Conservation (phyloP, 306 rosid species). For the Prunus kanzakura region DNA sequence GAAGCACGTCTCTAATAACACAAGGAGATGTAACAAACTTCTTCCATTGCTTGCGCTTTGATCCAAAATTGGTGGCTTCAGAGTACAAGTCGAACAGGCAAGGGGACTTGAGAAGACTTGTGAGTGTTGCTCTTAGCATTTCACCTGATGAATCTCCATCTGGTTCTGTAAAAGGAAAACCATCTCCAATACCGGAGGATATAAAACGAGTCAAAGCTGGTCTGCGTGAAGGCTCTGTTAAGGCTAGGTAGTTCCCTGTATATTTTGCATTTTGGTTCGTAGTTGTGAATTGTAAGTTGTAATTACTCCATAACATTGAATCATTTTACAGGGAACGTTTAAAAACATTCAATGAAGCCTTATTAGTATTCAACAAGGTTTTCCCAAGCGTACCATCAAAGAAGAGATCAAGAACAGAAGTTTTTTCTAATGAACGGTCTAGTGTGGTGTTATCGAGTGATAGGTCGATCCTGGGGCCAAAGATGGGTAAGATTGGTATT, state of each 20-base stretch:
- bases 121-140: conserved; percentile 66
- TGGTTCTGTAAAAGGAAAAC: conserved; percentile 70
- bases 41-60: conserved; percentile 61
- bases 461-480: conserved; percentile 65
- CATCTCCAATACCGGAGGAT: conserved; percentile 69
- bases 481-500: conserved; percentile 68
- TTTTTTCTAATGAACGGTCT: conserved; percentile 65
- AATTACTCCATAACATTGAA: conserved; percentile 32
- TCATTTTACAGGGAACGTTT: conserved; percentile 69
- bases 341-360: conserved; percentile 72
- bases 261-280: conserved; percentile 33
- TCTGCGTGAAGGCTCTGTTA: conserved; percentile 50
- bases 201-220: conserved; percentile 57
- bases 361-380: conserved; percentile 68
- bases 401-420: conserved; percentile 92
- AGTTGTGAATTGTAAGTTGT: conserved; percentile 19
- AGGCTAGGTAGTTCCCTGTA: conserved; percentile 78
- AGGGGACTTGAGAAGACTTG: conserved; percentile 61
- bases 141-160: conserved; percentile 85
- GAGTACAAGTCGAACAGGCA: conserved; percentile 78
- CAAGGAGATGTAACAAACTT: conserved; percentile 72
- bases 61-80: conserved; percentile 60
- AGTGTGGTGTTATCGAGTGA: conserved; percentile 57
- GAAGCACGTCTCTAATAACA: conserved; percentile 62
- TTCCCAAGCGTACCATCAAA: conserved; percentile 79